Evolutionary conservation across 2,329 filamentous ascomycete genomes (phyloP).

Genomic region (Didymella segeticola): DNA sequence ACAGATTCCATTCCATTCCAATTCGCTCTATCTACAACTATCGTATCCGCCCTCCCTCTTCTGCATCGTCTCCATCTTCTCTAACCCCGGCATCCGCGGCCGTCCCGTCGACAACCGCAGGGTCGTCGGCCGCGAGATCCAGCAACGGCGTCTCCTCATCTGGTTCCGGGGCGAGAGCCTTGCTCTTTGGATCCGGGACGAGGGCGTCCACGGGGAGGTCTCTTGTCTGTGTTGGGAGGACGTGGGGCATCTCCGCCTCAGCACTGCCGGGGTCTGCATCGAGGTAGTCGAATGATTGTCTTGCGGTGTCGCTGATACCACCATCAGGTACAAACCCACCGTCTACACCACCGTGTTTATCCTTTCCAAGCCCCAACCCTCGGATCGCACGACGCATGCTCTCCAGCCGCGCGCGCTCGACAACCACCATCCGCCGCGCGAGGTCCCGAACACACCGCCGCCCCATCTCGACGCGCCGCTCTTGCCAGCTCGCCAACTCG

Average conservation of each 20-base stretch:
- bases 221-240: neutral
- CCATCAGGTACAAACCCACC: too few relatives aligned
- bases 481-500: conserved; percentile 93
- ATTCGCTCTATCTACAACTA: too few relatives aligned
- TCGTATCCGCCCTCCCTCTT: too few relatives aligned
- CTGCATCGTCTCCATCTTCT: too few relatives aligned
- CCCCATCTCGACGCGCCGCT: conserved; percentile 81
- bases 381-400: conserved; percentile 81
- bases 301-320: too few relatives aligned
- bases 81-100: too few relatives aligned
- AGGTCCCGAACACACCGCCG: conserved; percentile 76
- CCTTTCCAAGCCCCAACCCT: conserved; percentile 45
- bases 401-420: conserved; percentile 79
- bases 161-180: neutral
- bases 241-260: neutral
- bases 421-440: conserved; percentile 78
- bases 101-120: conserved; percentile 8
- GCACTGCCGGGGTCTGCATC: neutral
- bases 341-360: neutral
- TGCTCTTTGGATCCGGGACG: neutral
- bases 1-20: too few relatives aligned
- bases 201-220: neutral
- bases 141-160: conserved; percentile 10
- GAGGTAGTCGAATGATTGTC: neutral
- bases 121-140: conserved; percentile 2